Evolutionary conservation across 352 stramenopile species (phyloP), one percentile per base, ranked within the genome.

Genomic region (Blastocystis sp.): DNA sequence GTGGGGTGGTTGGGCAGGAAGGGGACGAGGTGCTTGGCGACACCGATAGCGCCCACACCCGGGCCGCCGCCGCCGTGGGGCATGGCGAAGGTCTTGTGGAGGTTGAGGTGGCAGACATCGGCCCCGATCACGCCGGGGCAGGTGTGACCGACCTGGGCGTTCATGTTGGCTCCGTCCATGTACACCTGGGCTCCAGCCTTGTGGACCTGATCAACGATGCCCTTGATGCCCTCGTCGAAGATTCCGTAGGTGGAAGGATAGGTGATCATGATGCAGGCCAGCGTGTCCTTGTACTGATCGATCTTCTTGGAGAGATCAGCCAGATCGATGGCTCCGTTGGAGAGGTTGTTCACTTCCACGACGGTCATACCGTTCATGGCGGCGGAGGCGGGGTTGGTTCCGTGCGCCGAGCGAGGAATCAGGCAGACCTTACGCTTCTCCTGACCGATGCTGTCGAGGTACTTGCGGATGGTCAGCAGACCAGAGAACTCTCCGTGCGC

Each of bases 121-220:
- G 95, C 95, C 44, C 96, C 96, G 87, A 99, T 98, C 65, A 90
- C 88, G 44, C 94, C 95, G 29, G 96, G 96, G 89, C 94, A 97
- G 59, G 94, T 98, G 40, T 98, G 90, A 34, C 92, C 95, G n/a
- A 98, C 93, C 88, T 99, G 95, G 9, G 96, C 96, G 89, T 99
- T 99, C 94, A 99, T 98, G 91, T 99, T 99, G 71, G 96, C 96
- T 77, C 96, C 96, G 87, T 99, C 96, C 95, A 99, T 98, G 92
- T 99, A 99, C 16, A 98, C 95, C 87, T 98, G 93, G n/a, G 94
- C 96, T 72, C 96, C 96, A 72, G 96, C 91, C 9, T 93, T 91
- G 89, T 99, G 95, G 77, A 98, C 94, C 48, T 94, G 91, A 53
- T 95, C 90, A 86, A 94, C 93, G 87, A 98, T 97, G 87, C 98